Evolutionary conservation across 192 early-diverging fungal genomes (phyloP).

Genomic region (Podila epicladia): DNA sequence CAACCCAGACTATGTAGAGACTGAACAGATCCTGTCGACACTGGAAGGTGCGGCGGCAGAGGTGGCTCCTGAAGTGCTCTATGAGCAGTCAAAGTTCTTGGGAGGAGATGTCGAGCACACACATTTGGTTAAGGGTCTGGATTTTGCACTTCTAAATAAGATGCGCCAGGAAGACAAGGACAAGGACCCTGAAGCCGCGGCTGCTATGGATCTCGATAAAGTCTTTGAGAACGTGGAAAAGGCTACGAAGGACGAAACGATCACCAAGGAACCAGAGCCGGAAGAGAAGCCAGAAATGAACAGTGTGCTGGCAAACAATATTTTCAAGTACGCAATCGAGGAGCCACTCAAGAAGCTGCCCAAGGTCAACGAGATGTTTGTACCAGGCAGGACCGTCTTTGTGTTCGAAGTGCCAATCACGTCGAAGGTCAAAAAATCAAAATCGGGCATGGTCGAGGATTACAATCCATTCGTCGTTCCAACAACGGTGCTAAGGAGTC

Average conservation of each 20-base stretch:
- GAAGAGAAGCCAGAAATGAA: constrained; percentile 52
- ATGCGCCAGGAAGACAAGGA: constrained; percentile 66
- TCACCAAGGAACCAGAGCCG: constrained; percentile 6
- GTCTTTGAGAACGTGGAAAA: constrained; percentile 52
- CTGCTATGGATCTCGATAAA: constrained; percentile 53
- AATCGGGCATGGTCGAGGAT: constrained; percentile 55
- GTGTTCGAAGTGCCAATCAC: constrained; percentile 67
- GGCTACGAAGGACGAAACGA: constrained; percentile 45
- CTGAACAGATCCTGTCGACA: constrained; percentile 65
- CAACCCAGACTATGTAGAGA: constrained; percentile 74
- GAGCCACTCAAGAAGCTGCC: constrained; percentile 53
- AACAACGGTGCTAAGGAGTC: constrained; percentile 81
- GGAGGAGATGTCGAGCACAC: constrained; percentile 90
- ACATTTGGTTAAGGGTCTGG: constrained; percentile 93
- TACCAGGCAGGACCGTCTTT: constrained; percentile 81
- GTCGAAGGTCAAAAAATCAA: constrained; percentile 28
- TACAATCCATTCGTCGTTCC: constrained; percentile 67
- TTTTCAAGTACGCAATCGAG: constrained; percentile 57
- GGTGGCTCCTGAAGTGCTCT: constrained; percentile 58
- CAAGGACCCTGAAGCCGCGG: constrained; percentile 51
- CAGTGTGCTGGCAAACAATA: constrained; percentile 56
- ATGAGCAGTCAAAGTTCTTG: constrained; percentile 88
- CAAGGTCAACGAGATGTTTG: constrained; percentile 73
- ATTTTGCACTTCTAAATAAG: constrained; percentile 84
- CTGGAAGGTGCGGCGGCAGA: constrained; percentile 53